Base-by-base conservation (phyloP, 2,329 filamentous ascomycete genomes). In the Colletotrichum sp. region DNA sequence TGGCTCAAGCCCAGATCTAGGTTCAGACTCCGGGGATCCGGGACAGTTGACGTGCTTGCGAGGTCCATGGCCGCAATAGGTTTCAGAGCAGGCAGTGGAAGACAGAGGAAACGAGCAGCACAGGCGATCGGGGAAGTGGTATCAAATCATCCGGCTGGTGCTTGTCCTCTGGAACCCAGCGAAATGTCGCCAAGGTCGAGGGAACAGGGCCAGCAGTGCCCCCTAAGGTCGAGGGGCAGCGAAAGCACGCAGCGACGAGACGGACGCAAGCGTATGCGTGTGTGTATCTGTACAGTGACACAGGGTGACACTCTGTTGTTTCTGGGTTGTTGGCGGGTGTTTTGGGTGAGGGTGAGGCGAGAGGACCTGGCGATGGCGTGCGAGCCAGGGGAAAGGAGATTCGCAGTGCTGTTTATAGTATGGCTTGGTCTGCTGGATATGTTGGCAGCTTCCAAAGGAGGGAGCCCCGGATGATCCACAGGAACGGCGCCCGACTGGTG, bases 281-380 rank as follows among this genome's bases (percentile, higher is more conserved):
- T 32, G 32, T 61, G 72, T 67, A 71, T 32, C 24, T 61, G 72
- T 67, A 67, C 15, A 73, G 73, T 75, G 58, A 75, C 64, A 68
- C 43, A 9, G 26, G 38, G 38, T 55, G 68, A 71, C 68, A 61
- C 26, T 65, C 24, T 58, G 64, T 36, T 60, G 64, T 32, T 58
- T 52, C 32, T 65, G 24, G 68, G 70, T 32, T 52, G 58, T n/a
- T 48, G 70, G 28, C 30, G 26, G 58, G 43, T 52, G 73, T 69
- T 69, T 65, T 73, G 64, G 64, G 61, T 66, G 71, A 55, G 55
- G 71, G 74, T 76, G 74, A 76, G 74, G 71, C 55, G 62, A 76
- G 74, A 74, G 62, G 71, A 26, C 71, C 74, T 75, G 74, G 71
- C 71, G 74, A 76, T 76, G 74, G 71, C 74, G 74, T 76, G 74